These are phyloP conservation scores for Kazachstania martiniae DNA, from an alignment of 805 yeast genomes.

Conservation along the genomic window DNA sequence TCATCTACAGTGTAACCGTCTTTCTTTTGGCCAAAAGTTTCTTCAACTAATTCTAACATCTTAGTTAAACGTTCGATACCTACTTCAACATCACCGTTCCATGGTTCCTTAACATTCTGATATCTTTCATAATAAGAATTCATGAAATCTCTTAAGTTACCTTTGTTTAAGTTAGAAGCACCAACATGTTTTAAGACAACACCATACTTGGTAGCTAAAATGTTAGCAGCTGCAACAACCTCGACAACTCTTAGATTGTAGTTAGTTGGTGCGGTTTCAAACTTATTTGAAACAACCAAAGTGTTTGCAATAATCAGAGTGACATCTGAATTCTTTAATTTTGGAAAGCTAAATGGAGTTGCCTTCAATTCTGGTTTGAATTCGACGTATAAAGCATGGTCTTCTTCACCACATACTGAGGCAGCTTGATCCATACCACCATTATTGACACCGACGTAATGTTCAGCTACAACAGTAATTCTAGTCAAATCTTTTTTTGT, in stretches of 20 bases:
- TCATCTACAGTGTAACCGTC: constrained; percentile 42
- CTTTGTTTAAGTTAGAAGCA: constrained; percentile 28
- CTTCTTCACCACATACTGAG: constrained; percentile 49
- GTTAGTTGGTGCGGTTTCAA: constrained; percentile 58
- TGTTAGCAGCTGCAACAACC: constrained; percentile 54
- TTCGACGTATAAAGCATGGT: constrained; percentile 47
- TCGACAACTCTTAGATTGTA: constrained; percentile 67
- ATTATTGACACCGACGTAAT: constrained; percentile 60
- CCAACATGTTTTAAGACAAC: constrained; percentile 38
- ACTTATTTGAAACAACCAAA: constrained; percentile 50
- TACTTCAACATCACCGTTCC: constrained; percentile 39
- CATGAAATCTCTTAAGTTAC: constrained; percentile 55
- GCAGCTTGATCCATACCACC: constrained; percentile 82
- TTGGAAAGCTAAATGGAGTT: constrained; percentile 43
- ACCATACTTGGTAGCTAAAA: constrained; percentile 40
- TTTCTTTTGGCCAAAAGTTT: constrained; percentile 29
- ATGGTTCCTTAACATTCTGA: constrained; percentile 20
- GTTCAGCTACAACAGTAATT: constrained; percentile 57
- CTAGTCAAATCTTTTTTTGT: constrained; percentile 43
- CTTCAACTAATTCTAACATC: constrained; percentile 37
- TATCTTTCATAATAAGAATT: constrained; percentile 35
- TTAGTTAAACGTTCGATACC: constrained; percentile 32
- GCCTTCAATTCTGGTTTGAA: constrained; percentile 51
- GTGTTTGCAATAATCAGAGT: constrained; percentile 56
- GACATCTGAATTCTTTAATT: constrained; percentile 31